Evolutionary conservation across 2,329 filamentous ascomycete species (phyloP), one percentile per base, ranked within the genome.

Genomic region (Periconia sp.): DNA sequence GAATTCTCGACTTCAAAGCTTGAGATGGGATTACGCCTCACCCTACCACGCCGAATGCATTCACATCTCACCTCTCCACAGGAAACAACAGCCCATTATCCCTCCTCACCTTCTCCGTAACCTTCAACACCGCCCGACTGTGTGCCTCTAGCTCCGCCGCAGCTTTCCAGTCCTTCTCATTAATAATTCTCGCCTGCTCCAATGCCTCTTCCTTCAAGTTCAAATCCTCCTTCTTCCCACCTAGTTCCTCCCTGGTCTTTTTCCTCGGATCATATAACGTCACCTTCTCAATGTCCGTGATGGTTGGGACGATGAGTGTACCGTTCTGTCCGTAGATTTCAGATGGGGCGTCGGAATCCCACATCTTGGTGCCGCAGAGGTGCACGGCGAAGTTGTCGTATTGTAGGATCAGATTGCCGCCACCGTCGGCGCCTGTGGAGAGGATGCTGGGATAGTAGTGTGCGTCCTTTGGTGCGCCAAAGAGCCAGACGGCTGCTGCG

Each of bases 301-400:
- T 72, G 0, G 56, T 68, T 26, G 75, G 74, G 8, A 74, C 53
- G 4, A 67, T 64, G 13, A 78, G 43, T 26, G 75, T 77, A 3
- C 74, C 76, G 45, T 72, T 74, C 51, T 76, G 70, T 10, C 75
- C 75, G 48, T 74, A 78, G 2, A 78, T 59, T 54, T 78, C 76
- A 22, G 38, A 65, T 5, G 72, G 72, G 12, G 73, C 70, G 4
- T 68, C 63, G n/a, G 68, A 73, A 22, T 65, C 69, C 50, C 72
- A 78, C 36, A 70, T 69, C 50, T 78, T 78, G 46, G 63, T 65
- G 30, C 59, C 48, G 67, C 62, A 56, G 63, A 76, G 54, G 71
- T 73, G 50, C 8, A 78, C 73, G 12, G 66, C 68, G 44, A 78
- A 78, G 6, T 39, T 53, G 1, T 73, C 68, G 48, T 78, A 78